Evolutionary conservation across 352 stramenopile genomes (phyloP), one percentile per base, ranked within the genome.

Genomic region (Phytophthora syringae): DNA sequence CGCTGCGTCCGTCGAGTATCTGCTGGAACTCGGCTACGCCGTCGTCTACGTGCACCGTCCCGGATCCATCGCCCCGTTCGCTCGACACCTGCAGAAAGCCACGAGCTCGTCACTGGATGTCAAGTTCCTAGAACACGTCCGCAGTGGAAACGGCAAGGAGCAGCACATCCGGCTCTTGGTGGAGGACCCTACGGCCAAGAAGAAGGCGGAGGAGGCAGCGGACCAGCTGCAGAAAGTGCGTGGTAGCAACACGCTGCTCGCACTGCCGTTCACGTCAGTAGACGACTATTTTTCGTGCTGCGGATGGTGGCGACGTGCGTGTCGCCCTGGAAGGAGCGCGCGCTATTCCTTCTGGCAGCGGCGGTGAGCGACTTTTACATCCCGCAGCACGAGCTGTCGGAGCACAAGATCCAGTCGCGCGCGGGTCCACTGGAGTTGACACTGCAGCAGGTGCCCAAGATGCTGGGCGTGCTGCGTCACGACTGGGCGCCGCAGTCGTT

Each of bases 291-390:
- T 59, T 90, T 92, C 54, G 81, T 94, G 62, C 82, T 99, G 22
- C 68, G 90, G 64, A 66, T 96, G 40, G 86, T 95, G 53, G 90
- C 84, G 25, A 75, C 88, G 52, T 74, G 70, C 47, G 73, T 95
- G 7, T 61, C 66, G 25, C 79, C 79, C 16, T 88, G 80, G 61
- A 81, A 84, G 30, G 79, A 93, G 67, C 76, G 77, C 60, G 74
- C 70, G n/a, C 68, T 99, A 27, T 90, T 99, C 52, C 98, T 98
- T 52, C 77, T 99, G 4, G 95, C 97, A 11, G 97, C 97, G n/a
- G 98, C 98, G 2, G 97, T 99, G 13, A 98, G 90, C 61, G 98
- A 99, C 71, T 99, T 99, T 78, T 98, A 99, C 82, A 93, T 99
- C 47, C 97, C 97, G 7, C 67, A 87, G 25, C 55, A 76, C 12